Evolutionary conservation across 2,329 filamentous ascomycete genomes (phyloP).

Genomic region (Elsinoe australis): DNA sequence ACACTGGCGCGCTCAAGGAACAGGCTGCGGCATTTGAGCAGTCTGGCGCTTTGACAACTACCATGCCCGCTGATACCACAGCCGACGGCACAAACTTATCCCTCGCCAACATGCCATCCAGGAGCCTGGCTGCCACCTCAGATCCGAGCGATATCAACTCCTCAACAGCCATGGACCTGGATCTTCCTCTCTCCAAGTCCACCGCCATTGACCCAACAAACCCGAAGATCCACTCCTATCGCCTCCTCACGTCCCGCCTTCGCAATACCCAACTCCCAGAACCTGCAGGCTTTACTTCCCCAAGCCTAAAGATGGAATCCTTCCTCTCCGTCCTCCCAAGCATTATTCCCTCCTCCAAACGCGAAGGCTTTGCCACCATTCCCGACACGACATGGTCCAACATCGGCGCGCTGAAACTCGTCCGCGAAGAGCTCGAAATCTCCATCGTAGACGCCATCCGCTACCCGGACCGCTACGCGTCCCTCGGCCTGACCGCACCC

Average conservation of each 20-base stretch:
- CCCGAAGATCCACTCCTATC: slow-evolving; percentile 31
- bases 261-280: slow-evolving; percentile 41
- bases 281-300: slow-evolving; percentile 47
- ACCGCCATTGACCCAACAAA: slow-evolving; percentile 22
- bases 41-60: background rate
- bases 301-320: slow-evolving; percentile 56
- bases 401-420: slow-evolving; percentile 73
- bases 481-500: slow-evolving; percentile 70
- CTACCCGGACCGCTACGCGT: slow-evolving; percentile 66
- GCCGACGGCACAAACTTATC: no score
- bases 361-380: slow-evolving; percentile 91
- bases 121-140: no score
- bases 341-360: slow-evolving; percentile 73
- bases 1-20: slow-evolving; percentile 45
- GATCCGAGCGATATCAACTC: slow-evolving; percentile 20
- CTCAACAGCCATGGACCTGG: slow-evolving; percentile 48
- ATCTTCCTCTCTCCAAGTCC: slow-evolving; percentile 27
- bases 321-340: slow-evolving; percentile 68
- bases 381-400: slow-evolving; percentile 90
- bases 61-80: no score
- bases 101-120: no score
- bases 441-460: slow-evolving; percentile 88
- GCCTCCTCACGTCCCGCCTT: slow-evolving; percentile 44
- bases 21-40: slow-evolving; percentile 27
- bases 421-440: slow-evolving; percentile 72